Evolutionary conservation across 352 stramenopile species (phyloP), one percentile per base, ranked within the genome.

Genomic region (Globisporangium orthogonon): DNA sequence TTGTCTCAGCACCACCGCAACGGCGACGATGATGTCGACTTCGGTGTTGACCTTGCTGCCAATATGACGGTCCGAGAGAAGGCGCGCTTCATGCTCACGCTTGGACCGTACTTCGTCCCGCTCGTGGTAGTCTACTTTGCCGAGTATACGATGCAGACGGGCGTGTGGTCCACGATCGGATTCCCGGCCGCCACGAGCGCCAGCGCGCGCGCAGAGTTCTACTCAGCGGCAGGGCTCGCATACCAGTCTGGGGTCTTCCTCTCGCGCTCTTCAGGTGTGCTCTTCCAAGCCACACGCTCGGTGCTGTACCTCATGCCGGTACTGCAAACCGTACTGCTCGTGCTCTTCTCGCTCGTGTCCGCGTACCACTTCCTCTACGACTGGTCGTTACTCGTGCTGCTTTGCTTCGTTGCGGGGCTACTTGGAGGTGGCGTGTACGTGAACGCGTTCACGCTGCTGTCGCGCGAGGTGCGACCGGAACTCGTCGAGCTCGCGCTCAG

Each of bases 181-280:
- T 98, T 98, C 62, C 94, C 94, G 1, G 83, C 97, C 0, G 69
- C 50, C n/a, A 54, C 76, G 29, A 83, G 74, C 61, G 66, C 74
- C 37, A 61, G 65, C 0, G 80, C 91, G 7, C 85, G 91, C 33
- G 67, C 89, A 41, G 62, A 68, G 45, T 98, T 98, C 67, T 98
- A 97, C 65, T 72, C 87, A 37, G 88, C 83, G 2, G 84, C 88
- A 1, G 97, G 96, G 15, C 88, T 94, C 70, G 70, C 74, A 4
- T 98, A 98, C 59, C 94, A 98, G 76, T 72, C 72, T 2, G 94
- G 94, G 18, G 94, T 98, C 15, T 98, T 98, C 62, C 57, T 98
- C 45, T 96, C 86, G 7, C 78, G 94, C 17, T 97, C 87, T 10
- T 95, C 81, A 3, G 94, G 91, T 10, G 74, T 87, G 49, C 66